Conservation (phyloP, 1,284 basidiomycete species). For the Trichosporon sp. region DNA sequence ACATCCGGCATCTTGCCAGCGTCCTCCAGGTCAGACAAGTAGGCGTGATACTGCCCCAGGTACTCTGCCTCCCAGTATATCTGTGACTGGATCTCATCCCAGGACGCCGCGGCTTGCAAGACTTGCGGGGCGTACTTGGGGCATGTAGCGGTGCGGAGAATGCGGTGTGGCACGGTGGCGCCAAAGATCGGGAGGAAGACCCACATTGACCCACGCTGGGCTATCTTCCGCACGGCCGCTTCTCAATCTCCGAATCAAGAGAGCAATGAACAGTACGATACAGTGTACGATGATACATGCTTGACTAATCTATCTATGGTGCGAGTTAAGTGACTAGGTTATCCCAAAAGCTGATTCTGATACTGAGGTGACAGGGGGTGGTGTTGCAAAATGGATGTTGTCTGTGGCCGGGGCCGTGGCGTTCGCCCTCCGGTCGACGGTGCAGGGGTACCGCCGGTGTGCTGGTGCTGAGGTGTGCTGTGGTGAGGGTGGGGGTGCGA, state of each 20-base stretch:
- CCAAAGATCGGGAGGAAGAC: no score
- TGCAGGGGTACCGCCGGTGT: not conserved
- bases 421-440: not conserved
- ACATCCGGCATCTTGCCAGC: not conserved
- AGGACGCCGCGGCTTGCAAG: not conserved
- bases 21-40: not conserved
- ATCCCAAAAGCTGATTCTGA: not conserved
- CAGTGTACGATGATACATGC: not conserved
- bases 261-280: not conserved
- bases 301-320: not conserved
- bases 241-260: no score
- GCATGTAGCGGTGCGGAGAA: no score
- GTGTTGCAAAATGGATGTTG: not conserved
- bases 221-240: no score
- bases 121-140: not conserved
- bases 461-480: no score
- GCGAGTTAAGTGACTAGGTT: not conserved
- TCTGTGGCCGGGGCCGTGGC: not conserved
- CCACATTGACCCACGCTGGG: no score
- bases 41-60: not conserved
- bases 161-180: no score
- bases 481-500: not conserved
- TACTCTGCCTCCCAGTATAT: not conserved
- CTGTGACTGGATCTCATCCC: not conserved
- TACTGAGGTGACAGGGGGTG: not conserved